Conservation (phyloP, 768 basidiomycete genomes). For the Kwoniella mangroviensis region DNA sequence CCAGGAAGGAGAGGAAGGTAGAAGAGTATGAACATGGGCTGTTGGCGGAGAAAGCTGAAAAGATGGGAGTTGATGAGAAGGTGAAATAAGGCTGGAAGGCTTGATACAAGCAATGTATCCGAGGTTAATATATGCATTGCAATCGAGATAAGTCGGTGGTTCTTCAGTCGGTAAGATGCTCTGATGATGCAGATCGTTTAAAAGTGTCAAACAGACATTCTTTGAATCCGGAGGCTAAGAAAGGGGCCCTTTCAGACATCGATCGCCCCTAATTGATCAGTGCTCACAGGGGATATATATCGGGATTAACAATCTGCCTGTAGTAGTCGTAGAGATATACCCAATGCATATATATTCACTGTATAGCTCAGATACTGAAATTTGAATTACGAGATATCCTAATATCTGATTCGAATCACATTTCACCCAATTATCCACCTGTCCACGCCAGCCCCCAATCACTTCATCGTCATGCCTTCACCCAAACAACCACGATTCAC, state of each 20-base stretch:
- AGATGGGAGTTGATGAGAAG: background rate
- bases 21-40: conserved; percentile 6
- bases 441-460: too few relatives aligned
- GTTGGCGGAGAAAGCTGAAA: conserved; percentile 1
- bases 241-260: background rate
- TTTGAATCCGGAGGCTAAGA: background rate
- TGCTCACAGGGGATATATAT: background rate
- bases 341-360: background rate
- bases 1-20: background rate
- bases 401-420: background rate
- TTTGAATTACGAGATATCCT: background rate
- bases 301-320: background rate
- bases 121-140: too few relatives aligned
- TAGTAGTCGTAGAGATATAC: background rate
- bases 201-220: too few relatives aligned
- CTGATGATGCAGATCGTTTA: too few relatives aligned
- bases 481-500: background rate
- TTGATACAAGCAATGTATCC: too few relatives aligned
- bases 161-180: too few relatives aligned
- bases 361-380: background rate
- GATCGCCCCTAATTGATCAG: background rate
- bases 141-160: too few relatives aligned
- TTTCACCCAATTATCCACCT: too few relatives aligned
- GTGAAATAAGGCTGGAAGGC: background rate
- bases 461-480: background rate